Base-by-base conservation (phyloP, 1,284 basidiomycete genomes). In the Rhizoctonia solani region DNA sequence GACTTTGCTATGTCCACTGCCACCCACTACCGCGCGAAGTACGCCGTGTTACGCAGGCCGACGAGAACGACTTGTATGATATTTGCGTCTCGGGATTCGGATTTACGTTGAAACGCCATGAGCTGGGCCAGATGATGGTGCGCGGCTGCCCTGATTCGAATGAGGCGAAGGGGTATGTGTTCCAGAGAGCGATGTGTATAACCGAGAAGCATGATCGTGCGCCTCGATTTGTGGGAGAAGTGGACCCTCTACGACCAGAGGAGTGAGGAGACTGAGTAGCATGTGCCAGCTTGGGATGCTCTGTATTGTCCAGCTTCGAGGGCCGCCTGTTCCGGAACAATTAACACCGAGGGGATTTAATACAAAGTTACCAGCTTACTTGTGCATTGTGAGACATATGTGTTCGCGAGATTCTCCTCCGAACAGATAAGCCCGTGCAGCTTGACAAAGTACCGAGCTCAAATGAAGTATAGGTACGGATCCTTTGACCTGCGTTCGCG, bases 271-370 rank as follows among this genome's bases (percentile, higher is more conserved):
- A 4, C 83, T 83, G 14, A 80, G 81, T 13, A 93, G 75, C 5
- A 92, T 77, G 14, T 85, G 72, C 92, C 92, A 93, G 83, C 80
- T 72, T 90, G 85, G 0, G 87, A 87, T 3, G 85, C 84, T 16
- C 85, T 81, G n/a, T 80, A 74, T 71, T 85, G 81, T 21, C 85
- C 86, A 23, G 81, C 87, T 54, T 84, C 77, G 21, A 53, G 53
- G 25, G 68, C 68, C 19, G 67, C 52, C 59, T 69, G 37, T 65
- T 3, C n/a, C 4, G 14, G 29, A 42, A 58, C 61, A 9, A 11
- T 11, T 46, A 46, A 19, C 37, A 39, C 37, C 8, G 37, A 9
- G 44, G 9, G 21, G 19, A 21, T 46, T 6, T 6, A 46, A 16
- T 16, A 16, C 37, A 47, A 8, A 11, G 49, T 44, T 23, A 29